Percentiles rank a stretch among this genome's conserved stretches.
Evolutionary conservation across 1,139 yeast genomes (phyloP).

Genomic region (Arxiozyma heterogenica): DNA sequence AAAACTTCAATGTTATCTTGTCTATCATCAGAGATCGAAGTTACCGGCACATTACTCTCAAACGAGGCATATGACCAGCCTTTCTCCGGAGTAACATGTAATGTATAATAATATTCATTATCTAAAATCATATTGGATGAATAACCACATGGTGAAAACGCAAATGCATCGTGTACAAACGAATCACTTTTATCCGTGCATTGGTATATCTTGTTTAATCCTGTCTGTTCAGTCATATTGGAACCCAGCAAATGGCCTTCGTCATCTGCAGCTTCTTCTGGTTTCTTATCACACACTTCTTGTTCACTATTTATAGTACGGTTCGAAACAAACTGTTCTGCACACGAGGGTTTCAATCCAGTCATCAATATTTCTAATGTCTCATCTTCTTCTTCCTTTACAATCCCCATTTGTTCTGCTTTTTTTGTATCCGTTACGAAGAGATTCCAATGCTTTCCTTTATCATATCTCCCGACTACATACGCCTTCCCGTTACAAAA

Average conservation of each 20-base stretch:
- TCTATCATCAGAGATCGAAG: conserved; percentile 29
- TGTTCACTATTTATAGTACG: conserved; percentile 31
- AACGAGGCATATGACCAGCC: conserved; percentile 96
- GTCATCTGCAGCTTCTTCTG: conserved; percentile 35
- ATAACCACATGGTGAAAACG: conserved; percentile 94
- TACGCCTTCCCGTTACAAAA: conserved; percentile 61
- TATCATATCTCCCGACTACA: conserved; percentile 72
- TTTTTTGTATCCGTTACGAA: conserved; percentile 49
- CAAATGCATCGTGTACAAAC: conserved; percentile 71
- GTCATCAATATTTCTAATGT: conserved; percentile 92
- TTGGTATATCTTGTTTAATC: conserved; percentile 50
- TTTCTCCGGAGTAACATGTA: conserved; percentile 88
- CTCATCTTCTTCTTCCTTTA: conserved; percentile 41
- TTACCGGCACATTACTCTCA: conserved; percentile 65
- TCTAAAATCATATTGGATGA: conserved; percentile 74
- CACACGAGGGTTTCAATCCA: conserved; percentile 51
- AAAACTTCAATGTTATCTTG: conserved; percentile 43
- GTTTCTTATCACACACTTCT: conserved; percentile 26
- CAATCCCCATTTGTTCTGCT: conserved; percentile 5
- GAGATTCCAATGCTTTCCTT: conserved; percentile 71
- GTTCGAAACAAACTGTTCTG: conserved; percentile 47
- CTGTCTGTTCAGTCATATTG: conserved; percentile 53
- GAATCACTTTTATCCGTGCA: conserved; percentile 22
- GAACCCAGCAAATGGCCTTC: conserved; percentile 73
- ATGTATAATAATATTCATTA: conserved; percentile 66